These are phyloP conservation scores for Halophytophthora polymorphica DNA, from an alignment of 352 stramenopile species.

Conservation along the genomic window DNA sequence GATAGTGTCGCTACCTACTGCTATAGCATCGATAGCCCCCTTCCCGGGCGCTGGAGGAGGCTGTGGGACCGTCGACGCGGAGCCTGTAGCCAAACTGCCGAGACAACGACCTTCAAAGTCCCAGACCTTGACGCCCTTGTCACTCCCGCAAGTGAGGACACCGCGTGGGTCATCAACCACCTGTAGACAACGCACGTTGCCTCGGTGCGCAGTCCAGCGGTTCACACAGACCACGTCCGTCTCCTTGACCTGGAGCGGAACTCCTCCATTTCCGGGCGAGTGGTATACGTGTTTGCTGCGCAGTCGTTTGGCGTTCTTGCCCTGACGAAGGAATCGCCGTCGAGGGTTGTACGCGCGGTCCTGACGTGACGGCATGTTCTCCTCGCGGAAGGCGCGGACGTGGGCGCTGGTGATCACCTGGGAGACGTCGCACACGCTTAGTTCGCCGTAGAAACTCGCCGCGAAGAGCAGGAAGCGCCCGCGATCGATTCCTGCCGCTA, in stretches of 20 bases:
- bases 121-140: conserved; percentile 65
- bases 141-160: conserved; percentile 60
- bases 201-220: conserved; percentile 53
- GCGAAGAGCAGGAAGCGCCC: conserved; percentile 45
- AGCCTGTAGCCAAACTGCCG: conserved; percentile 29
- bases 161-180: conserved; percentile 57
- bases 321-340: conserved; percentile 61
- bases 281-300: conserved; percentile 24
- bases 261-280: neutral
- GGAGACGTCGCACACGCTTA: conserved; percentile 55
- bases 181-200: conserved; percentile 44
- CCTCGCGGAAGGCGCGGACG: conserved; percentile 48
- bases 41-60: neutral
- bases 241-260: conserved; percentile 17
- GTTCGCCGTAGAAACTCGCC: conserved; percentile 38
- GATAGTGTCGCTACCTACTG: neutral
- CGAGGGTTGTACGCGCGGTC: conserved; percentile 69
- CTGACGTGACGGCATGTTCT: conserved; percentile 54
- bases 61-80: conserved; percentile 3
- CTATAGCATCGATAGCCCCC: neutral
- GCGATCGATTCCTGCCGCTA: conserved; percentile 44
- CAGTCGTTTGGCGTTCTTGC: conserved; percentile 57
- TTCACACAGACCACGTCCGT: conserved; percentile 37
- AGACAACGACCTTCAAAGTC: conserved; percentile 38
- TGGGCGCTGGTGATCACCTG: conserved; percentile 35